A percentile compares a stretch with the other conserved stretches of the same genome.
Evolutionary conservation across 1,284 basidiomycete genomes (phyloP).

Genomic region (Blastosporella zonata): DNA sequence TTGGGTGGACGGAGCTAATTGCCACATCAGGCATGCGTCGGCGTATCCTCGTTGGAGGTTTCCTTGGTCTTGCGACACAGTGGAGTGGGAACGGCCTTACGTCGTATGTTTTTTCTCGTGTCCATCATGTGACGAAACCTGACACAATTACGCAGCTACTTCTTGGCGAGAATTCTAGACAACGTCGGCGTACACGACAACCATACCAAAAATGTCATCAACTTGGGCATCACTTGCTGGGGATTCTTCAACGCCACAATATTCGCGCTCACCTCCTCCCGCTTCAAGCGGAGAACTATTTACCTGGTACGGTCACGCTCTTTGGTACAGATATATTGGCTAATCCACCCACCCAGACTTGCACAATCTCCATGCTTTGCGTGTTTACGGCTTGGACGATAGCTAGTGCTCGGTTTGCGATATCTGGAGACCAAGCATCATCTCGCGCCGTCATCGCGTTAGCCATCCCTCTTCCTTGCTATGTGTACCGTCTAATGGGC

Average conservation of each 20-base stretch:
- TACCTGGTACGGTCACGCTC: slow-evolving; percentile 40
- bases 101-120: slow-evolving; percentile 32
- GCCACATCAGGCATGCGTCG: slow-evolving; percentile 48
- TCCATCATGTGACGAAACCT: not conserved
- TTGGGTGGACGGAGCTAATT: slow-evolving; percentile 43
- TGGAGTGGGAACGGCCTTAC: slow-evolving; percentile 57
- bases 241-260: slow-evolving; percentile 50
- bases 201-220: slow-evolving; percentile 50
- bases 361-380: slow-evolving; percentile 45
- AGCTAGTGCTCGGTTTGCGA: slow-evolving; percentile 46
- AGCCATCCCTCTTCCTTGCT: too few relatives aligned
- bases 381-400: slow-evolving; percentile 54
- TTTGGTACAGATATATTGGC: not conserved
- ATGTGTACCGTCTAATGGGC: slow-evolving; percentile 12
- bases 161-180: slow-evolving; percentile 43
- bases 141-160: slow-evolving; percentile 35
- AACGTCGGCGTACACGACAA: slow-evolving; percentile 47
- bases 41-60: slow-evolving; percentile 41
- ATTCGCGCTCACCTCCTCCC: slow-evolving; percentile 46
- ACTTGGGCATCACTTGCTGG: slow-evolving; percentile 53
- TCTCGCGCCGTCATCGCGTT: slow-evolving; percentile 51
- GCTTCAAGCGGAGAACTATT: slow-evolving; percentile 45
- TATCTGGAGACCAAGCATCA: slow-evolving; percentile 39
- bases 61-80: slow-evolving; percentile 47
- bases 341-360: slow-evolving; percentile 28